Evolutionary conservation across 2,329 filamentous ascomycete genomes (phyloP).

Genomic region (Colletotrichum sp.): DNA sequence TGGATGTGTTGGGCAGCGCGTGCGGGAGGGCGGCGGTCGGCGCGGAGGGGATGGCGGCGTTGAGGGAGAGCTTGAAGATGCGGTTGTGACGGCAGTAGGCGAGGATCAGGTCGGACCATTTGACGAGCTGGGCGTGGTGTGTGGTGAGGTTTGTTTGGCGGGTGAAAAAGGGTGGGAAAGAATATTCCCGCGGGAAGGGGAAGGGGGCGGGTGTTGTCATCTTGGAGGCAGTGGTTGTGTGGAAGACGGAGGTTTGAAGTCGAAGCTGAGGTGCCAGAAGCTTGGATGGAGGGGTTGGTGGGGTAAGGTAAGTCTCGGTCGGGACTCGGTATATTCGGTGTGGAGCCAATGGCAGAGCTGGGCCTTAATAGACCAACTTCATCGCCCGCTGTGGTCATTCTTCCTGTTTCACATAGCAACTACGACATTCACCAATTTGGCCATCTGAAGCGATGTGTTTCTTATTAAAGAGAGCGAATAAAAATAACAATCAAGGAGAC

Average conservation of each 20-base stretch:
- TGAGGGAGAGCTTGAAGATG: constrained; percentile 76
- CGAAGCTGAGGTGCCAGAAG: background rate
- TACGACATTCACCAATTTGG: too few species aligned
- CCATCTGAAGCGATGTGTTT: too few species aligned
- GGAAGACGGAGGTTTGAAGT: background rate
- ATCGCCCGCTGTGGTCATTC: too few species aligned
- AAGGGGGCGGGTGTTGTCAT: constrained; percentile 39
- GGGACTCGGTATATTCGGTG: too few species aligned
- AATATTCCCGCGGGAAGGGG: constrained; percentile 68
- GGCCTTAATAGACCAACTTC: too few species aligned
- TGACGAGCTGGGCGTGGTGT: constrained; percentile 75
- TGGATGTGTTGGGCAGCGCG: constrained; percentile 36
- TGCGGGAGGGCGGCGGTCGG: constrained; percentile 30
- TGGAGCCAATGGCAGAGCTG: too few species aligned
- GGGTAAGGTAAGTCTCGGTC: too few species aligned
- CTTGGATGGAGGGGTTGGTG: background rate
- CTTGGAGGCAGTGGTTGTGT: background rate
- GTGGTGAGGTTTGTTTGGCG: constrained; percentile 77
- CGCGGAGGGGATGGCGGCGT: constrained; percentile 57
- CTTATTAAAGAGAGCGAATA: too few species aligned
- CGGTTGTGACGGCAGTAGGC: constrained; percentile 81
- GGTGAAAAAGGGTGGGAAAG: constrained; percentile 87
- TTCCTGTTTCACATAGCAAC: too few species aligned
- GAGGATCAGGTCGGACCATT: constrained; percentile 88
- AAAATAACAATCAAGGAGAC: too few species aligned